These are phyloP conservation scores for Scedosporium dehoogii DNA, from an alignment of 2,329 filamentous ascomycete species.

Conservation along the genomic window DNA sequence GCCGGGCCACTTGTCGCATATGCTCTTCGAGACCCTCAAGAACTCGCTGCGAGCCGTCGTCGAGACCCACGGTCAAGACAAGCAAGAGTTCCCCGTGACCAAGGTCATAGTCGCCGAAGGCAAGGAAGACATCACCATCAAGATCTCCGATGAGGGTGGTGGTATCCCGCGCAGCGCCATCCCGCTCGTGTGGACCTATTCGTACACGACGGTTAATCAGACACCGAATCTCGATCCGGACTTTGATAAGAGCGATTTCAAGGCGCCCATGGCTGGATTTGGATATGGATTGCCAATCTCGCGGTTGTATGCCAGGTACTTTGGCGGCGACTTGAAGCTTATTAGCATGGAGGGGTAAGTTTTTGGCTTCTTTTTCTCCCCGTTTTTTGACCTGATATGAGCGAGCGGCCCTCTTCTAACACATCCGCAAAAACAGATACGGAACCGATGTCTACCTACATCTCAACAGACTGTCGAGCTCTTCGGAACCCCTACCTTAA, in stretches of 20 bases:
- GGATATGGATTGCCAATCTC: slow-evolving; percentile 96
- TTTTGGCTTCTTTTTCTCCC: slow-evolving; percentile 3
- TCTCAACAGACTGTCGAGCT: slow-evolving; percentile 88
- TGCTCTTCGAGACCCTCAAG: slow-evolving; percentile 98
- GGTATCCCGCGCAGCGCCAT: slow-evolving; percentile 90
- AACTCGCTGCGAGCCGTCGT: slow-evolving; percentile 96
- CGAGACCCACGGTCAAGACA: slow-evolving; percentile 88
- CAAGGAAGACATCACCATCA: slow-evolving; percentile 98
- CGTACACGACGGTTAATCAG: slow-evolving; percentile 98
- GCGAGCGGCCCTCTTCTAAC: slow-evolving; percentile 11
- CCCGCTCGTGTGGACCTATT: slow-evolving; percentile 98
- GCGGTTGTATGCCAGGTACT: slow-evolving; percentile 88
- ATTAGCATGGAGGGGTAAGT: slow-evolving; percentile 98
- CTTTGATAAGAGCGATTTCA: slow-evolving; percentile 98
- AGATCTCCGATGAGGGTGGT: slow-evolving; percentile 92
- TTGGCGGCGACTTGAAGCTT: slow-evolving; percentile 91
- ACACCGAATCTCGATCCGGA: slow-evolving; percentile 93
- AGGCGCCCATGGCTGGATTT: slow-evolving; percentile 97
- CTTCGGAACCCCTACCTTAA: slow-evolving; percentile 93
- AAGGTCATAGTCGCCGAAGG: slow-evolving; percentile 97
- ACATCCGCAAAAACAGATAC: slow-evolving; percentile 49
- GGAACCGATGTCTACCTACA: slow-evolving; percentile 98
- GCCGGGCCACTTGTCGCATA: slow-evolving; percentile 95
- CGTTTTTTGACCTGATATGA: not conserved
- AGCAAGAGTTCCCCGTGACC: slow-evolving; percentile 90